Conservation (phyloP, 2,329 filamentous ascomycete genomes). For the Arthroderma sp. region DNA sequence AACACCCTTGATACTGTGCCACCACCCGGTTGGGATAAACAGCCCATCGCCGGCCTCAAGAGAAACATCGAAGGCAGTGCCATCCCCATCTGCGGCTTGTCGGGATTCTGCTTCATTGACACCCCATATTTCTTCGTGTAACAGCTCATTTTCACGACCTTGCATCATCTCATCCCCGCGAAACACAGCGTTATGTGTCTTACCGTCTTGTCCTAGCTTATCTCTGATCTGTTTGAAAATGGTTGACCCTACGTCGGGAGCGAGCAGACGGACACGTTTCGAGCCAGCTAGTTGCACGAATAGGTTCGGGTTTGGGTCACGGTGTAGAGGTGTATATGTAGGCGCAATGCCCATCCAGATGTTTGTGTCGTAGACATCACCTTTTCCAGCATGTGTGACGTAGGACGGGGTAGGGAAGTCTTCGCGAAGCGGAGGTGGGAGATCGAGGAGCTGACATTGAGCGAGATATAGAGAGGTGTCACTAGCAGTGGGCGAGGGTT, state of each 20-base stretch:
- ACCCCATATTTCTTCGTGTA: conserved; percentile 62
- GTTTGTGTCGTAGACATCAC: conserved; percentile 75
- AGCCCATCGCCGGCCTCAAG: conserved; percentile 49
- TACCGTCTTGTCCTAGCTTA: conserved; percentile 20
- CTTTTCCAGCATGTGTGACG: conserved; percentile 51
- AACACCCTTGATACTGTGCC: conserved; percentile 65
- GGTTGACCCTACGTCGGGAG: conserved; percentile 47
- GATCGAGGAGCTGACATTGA: conserved; percentile 57
- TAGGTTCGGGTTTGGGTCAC: conserved; percentile 86
- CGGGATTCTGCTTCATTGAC: conserved; percentile 4
- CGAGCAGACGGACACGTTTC: conserved; percentile 62
- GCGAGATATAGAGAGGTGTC: conserved; percentile 58
- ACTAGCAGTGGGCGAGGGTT: conserved; percentile 13
- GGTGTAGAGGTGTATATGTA: conserved; percentile 80
- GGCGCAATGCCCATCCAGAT: conserved; percentile 80
- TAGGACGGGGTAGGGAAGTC: conserved; percentile 58
- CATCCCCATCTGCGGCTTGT: conserved; percentile 21
- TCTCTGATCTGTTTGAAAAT: conserved; percentile 47
- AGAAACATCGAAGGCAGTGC: conserved; percentile 39
- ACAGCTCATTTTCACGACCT: conserved; percentile 51
- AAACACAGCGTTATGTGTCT: conserved; percentile 36
- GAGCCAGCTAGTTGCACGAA: conserved; percentile 67
- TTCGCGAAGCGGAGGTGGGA: conserved; percentile 48
- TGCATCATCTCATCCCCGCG: conserved; percentile 86
- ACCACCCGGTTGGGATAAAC: conserved; percentile 74